Base-by-base conservation (phyloP, 108 stramenopile genomes). In the Fragilariopsis cylindrus region DNA sequence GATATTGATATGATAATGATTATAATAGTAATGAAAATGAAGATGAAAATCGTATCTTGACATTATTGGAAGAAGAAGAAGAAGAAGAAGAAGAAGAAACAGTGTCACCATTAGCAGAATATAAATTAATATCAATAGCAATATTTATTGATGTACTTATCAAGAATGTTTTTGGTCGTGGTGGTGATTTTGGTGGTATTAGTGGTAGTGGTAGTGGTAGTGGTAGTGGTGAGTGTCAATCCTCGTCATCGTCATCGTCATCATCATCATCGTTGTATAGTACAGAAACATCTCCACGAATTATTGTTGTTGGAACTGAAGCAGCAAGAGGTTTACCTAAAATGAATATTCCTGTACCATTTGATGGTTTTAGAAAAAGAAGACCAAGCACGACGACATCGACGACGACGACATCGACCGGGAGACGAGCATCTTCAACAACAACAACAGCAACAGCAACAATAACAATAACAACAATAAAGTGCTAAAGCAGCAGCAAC, bases 251-350 rank as follows among this genome's bases (percentile, higher is more conserved):
- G 30, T 0, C 30, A 30, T 30, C 30, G 30, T 30, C 30, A 30
- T 30, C 30, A 2, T 30, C 30, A 30, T 30, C 30, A 30, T 30
- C 30, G 30, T 0, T 30, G 30, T 30, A 30, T 30, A 30, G 30
- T 30, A 30, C 3, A 0, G 7, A 4, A 44, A 11, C 4, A 15
- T 1, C 2, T 9, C 67, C 50, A 48, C 62, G 73, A 30, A 21
- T 55, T 13, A 64, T 74, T 12, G 4, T 65, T 39, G 62, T 74
- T 12, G 73, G 73, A 9, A 63, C 73, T 15, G 73, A 74, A 65
- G 60, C 73, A 48, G 73, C 73, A 8, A 15, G 73, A n/a, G 73
- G 73, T 42, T 55, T 74, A 48, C 73, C 73, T 0, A 63, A 50
- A 15, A 74, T 74, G 73, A 64, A 64, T 7, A 63, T 74, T 42